phyloP scores from a whole-genome alignment of 2,329 filamentous ascomycete species.

The Elsinoe fawcettii region DNA sequence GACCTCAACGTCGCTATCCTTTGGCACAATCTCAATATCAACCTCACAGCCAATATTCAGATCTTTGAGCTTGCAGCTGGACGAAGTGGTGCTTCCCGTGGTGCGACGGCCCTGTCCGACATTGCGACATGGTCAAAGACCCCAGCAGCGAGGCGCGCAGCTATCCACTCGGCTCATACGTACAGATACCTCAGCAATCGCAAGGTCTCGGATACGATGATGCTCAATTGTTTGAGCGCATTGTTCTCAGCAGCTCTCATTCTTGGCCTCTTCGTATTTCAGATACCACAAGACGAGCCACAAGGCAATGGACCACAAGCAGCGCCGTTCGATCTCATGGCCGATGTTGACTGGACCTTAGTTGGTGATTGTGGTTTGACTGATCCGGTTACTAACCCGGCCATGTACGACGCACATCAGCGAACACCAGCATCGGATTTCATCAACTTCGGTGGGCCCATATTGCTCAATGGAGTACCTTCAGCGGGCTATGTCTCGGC shows the following conservation, averaged over 20 bases:
- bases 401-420: constrained; percentile 15
- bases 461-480: constrained; percentile 42
- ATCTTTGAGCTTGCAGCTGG: constrained; percentile 48
- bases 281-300: constrained; percentile 30
- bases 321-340: constrained; percentile 39
- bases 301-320: constrained; percentile 19
- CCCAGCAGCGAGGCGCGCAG: constrained; percentile 42
- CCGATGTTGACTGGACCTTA: constrained; percentile 43
- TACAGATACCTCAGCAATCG: constrained; percentile 45
- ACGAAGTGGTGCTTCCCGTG: constrained; percentile 40
- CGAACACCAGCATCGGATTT: constrained; percentile 30
- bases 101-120: constrained; percentile 43
- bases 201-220: constrained; percentile 46
- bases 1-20: constrained; percentile 45
- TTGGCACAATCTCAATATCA: constrained; percentile 49
- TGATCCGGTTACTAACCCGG: constrained; percentile 20
- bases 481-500: constrained; percentile 45
- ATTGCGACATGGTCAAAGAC: constrained; percentile 46
- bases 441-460: constrained; percentile 42
- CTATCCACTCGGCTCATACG: constrained; percentile 46
- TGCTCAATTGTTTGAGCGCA: constrained; percentile 43
- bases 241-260: constrained; percentile 47
- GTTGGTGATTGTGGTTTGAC: constrained; percentile 42
- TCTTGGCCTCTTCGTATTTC: constrained; percentile 46
- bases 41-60: constrained; percentile 44